Conservation (phyloP, 2,329 filamentous ascomycete genomes). For the Diaporthe sp. region DNA sequence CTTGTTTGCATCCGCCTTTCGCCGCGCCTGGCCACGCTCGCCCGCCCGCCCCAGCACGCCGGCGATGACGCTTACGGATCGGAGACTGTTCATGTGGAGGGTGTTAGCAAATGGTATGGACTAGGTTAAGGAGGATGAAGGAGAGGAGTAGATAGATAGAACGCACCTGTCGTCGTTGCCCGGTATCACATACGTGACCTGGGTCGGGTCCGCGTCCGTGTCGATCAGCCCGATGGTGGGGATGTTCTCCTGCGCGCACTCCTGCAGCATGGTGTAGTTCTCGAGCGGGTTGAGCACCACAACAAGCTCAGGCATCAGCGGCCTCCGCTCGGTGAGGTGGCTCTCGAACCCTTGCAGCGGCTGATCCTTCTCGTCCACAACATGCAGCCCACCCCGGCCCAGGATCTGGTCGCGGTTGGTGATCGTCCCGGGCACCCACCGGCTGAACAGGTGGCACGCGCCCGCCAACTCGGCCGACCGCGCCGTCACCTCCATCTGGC, state of each 20-base stretch:
- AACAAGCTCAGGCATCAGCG: conserved; percentile 88
- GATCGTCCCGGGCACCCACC: conserved; percentile 92
- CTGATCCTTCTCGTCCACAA: conserved; percentile 82
- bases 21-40: conserved; percentile 78
- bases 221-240: conserved; percentile 96
- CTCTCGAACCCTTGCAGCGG: conserved; percentile 72
- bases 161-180: conserved; percentile 93
- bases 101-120: conserved; percentile 44
- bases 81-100: conserved; percentile 70
- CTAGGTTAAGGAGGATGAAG: background rate
- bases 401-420: conserved; percentile 95
- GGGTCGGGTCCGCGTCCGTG: conserved; percentile 91
- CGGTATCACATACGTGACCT: conserved; percentile 96
- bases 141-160: background rate
- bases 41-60: conserved; percentile 89
- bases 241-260: conserved; percentile 89
- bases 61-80: conserved; percentile 84
- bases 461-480: conserved; percentile 82
- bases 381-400: conserved; percentile 75
- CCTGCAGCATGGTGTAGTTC: conserved; percentile 90
- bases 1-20: conserved; percentile 71
- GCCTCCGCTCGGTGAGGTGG: conserved; percentile 72
- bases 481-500: conserved; percentile 85
- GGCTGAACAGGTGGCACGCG: conserved; percentile 90
- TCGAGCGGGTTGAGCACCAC: conserved; percentile 93